phyloP scores from a whole-genome alignment of 495 filamentous ascomycete genomes.

The Penicillium cinerascens region DNA sequence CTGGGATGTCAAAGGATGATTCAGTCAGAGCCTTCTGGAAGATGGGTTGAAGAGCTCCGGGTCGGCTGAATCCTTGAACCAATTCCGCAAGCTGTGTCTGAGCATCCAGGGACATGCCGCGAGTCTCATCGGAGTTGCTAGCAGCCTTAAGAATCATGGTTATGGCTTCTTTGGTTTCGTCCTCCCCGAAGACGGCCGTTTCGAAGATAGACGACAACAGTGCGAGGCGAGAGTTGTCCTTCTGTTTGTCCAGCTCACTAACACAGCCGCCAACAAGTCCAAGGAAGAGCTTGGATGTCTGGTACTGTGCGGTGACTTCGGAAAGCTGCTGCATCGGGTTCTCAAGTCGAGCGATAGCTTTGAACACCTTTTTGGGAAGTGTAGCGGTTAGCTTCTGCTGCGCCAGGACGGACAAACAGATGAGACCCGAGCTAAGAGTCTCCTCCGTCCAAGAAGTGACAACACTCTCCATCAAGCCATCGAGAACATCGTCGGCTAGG shows the following conservation, averaged over 20 bases:
- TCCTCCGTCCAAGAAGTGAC: conserved; percentile 69
- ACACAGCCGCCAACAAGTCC: conserved; percentile 66
- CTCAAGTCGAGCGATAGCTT: conserved; percentile 61
- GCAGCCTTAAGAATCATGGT: conserved; percentile 53
- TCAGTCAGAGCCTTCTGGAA: conserved; percentile 58
- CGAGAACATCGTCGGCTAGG: conserved; percentile 69
- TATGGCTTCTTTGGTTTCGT: conserved; percentile 59
- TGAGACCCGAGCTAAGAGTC: conserved; percentile 67
- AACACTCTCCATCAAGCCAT: conserved; percentile 82
- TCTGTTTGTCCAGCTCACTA: conserved; percentile 58
- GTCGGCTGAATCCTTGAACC: conserved; percentile 58
- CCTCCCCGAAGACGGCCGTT: conserved; percentile 55
- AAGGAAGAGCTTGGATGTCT: conserved; percentile 68
- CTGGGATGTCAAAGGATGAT: conserved; percentile 60
- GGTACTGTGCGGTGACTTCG: conserved; percentile 60
- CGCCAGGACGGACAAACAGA: conserved; percentile 75
- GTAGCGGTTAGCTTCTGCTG: conserved; percentile 59
- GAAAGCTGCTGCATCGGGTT: conserved; percentile 55
- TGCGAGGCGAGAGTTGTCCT: conserved; percentile 52
- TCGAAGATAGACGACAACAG: conserved; percentile 60
- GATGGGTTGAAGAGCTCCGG: conserved; percentile 48
- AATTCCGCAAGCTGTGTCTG: conserved; percentile 61
- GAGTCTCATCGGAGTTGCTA: conserved; percentile 29
- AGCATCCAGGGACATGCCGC: conserved; percentile 42
- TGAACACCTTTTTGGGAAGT: conserved; percentile 65